phyloP scores from a whole-genome alignment of 495 filamentous ascomycete genomes.

The Talaromyces stipitatus region DNA sequence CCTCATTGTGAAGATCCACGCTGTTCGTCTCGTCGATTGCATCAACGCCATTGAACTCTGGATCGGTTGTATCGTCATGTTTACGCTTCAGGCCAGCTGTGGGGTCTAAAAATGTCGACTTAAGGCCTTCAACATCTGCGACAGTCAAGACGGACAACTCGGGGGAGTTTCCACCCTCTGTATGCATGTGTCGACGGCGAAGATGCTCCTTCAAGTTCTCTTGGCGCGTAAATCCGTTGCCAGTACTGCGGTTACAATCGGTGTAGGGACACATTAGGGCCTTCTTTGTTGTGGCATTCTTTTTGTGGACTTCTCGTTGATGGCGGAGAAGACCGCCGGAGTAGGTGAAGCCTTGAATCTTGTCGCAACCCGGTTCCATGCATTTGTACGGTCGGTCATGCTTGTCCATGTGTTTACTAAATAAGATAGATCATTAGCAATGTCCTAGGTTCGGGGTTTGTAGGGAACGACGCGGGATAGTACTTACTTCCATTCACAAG shows the following conservation, averaged over 20 bases:
- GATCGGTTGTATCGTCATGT: slow-evolving; percentile 31
- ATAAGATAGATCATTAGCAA: slow-evolving; percentile 4
- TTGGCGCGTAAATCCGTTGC: slow-evolving; percentile 74
- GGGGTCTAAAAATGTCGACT: slow-evolving; percentile 16
- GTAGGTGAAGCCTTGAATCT: slow-evolving; percentile 89
- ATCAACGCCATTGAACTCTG: slow-evolving; percentile 7
- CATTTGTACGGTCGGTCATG: slow-evolving; percentile 90
- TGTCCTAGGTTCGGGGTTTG: not conserved
- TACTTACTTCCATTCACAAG: slow-evolving; percentile 89
- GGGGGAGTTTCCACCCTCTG: slow-evolving; percentile 34
- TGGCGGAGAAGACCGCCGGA: slow-evolving; percentile 81
- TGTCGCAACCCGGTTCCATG: slow-evolving; percentile 65
- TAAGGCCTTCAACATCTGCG: slow-evolving; percentile 23
- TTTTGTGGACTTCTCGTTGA: slow-evolving; percentile 84
- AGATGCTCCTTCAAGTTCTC: slow-evolving; percentile 92
- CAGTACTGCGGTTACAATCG: slow-evolving; percentile 81
- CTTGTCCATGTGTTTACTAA: slow-evolving; percentile 94
- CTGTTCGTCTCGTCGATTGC: slow-evolving; percentile 31
- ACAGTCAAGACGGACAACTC: slow-evolving; percentile 22
- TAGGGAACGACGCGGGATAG: not conserved
- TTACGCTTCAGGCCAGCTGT: slow-evolving; percentile 32
- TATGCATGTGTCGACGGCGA: slow-evolving; percentile 67
- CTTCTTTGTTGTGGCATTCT: slow-evolving; percentile 76
- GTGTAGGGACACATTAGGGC: slow-evolving; percentile 71
- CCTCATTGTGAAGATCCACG: slow-evolving; percentile 46